phyloP scores from a whole-genome alignment of 1,284 basidiomycete species.

The Moniliophthora roreri region DNA sequence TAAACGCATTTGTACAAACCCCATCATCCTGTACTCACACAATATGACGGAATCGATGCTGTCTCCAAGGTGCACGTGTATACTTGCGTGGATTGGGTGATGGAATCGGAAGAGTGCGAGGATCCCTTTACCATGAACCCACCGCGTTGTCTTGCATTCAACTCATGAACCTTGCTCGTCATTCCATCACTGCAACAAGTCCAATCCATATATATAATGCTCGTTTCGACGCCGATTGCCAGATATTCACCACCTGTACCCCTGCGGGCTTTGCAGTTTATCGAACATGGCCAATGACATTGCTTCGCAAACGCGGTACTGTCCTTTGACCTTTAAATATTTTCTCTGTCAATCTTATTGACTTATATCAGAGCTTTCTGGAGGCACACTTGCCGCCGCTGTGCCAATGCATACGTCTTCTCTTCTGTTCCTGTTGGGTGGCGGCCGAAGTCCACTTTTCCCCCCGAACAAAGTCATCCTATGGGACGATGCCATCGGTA shows the following conservation, averaged over 20 bases:
- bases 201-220: constrained; percentile 79
- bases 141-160: constrained; percentile 10
- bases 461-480: constrained; percentile 93
- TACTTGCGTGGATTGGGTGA: neutral
- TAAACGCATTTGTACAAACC: neutral
- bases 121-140: neutral
- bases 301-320: constrained; percentile 80
- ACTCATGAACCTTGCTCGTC: constrained; percentile 86
- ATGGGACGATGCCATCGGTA: constrained; percentile 79
- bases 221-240: constrained; percentile 73
- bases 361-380: constrained; percentile 58
- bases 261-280: constrained; percentile 88
- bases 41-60: neutral
- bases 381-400: constrained; percentile 77
- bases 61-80: neutral
- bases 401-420: constrained; percentile 84
- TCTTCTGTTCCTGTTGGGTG: constrained; percentile 87
- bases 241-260: constrained; percentile 82
- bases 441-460: constrained; percentile 87
- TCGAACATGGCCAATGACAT: constrained; percentile 73
- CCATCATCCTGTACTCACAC: neutral
- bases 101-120: neutral
- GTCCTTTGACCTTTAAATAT: constrained; percentile 9
- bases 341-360: constrained; percentile 12
- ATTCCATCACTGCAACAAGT: constrained; percentile 78